These are phyloP conservation scores for Lathyrus oleraceus DNA, from an alignment of 306 rosid species.

Conservation along the genomic window DNA sequence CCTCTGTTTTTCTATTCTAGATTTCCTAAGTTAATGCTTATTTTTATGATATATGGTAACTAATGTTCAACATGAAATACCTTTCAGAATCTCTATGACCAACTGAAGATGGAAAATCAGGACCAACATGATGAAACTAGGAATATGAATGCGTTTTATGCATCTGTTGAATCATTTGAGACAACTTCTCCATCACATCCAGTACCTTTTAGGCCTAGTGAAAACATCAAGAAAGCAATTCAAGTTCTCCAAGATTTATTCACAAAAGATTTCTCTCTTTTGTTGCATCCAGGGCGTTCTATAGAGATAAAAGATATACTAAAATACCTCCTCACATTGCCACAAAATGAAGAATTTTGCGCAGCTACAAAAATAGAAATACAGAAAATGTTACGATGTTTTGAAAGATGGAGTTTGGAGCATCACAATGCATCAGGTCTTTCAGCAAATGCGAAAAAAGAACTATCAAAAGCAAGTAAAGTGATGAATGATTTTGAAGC, in stretches of 20 bases:
- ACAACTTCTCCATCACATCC: not conserved
- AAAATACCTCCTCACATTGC: constrained; percentile 16
- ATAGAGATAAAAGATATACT: not conserved
- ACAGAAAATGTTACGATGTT: not conserved
- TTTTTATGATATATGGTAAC: too few species aligned
- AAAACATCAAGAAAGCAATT: not conserved
- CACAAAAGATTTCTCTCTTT: not conserved
- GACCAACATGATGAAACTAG: not conserved
- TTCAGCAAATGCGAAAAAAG: not conserved
- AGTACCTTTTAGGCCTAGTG: not conserved
- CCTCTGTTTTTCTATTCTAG: too few species aligned
- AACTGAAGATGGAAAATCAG: not conserved
- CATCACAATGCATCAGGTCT: constrained; percentile 18
- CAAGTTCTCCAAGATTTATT: not conserved
- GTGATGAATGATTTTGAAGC: constrained; percentile 5
- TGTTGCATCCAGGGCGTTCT: not conserved
- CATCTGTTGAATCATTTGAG: not conserved
- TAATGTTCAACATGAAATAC: too few species aligned
- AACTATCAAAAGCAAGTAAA: constrained; percentile 6
- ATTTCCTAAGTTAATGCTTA: too few species aligned
- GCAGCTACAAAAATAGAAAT: not conserved
- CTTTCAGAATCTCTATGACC: too few species aligned
- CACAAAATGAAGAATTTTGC: constrained; percentile 25
- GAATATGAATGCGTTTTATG: not conserved
- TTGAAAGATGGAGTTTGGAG: constrained; percentile 18